Conservation (phyloP, 495 filamentous ascomycete species). For the Cercophora scortea region DNA sequence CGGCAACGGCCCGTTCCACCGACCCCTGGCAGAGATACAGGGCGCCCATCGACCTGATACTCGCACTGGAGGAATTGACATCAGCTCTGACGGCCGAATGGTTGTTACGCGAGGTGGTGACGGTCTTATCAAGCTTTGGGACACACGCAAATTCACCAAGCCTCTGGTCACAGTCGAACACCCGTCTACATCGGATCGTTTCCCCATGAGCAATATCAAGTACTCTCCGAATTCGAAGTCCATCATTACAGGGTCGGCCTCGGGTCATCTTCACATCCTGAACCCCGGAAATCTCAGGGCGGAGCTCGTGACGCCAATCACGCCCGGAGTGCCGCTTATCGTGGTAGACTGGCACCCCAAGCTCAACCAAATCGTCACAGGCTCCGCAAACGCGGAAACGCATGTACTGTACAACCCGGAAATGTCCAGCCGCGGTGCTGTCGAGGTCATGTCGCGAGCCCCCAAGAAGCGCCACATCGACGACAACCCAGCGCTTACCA, state of each 20-base stretch:
- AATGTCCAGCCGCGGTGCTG: slow-evolving; percentile 70
- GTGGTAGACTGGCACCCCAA: slow-evolving; percentile 86
- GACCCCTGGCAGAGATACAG: slow-evolving; percentile 77
- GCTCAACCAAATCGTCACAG: slow-evolving; percentile 92
- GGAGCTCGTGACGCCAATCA: slow-evolving; percentile 77
- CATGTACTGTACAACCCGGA: slow-evolving; percentile 86
- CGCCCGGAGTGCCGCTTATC: slow-evolving; percentile 72
- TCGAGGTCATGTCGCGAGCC: slow-evolving; percentile 85
- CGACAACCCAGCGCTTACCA: slow-evolving; percentile 79
- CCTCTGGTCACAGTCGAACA: slow-evolving; percentile 75
- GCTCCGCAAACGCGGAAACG: slow-evolving; percentile 80
- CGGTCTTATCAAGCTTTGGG: slow-evolving; percentile 80
- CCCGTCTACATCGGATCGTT: slow-evolving; percentile 73
- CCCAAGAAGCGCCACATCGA: slow-evolving; percentile 93
- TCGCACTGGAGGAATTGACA: slow-evolving; percentile 90
- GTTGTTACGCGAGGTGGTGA: slow-evolving; percentile 86
- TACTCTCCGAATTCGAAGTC: slow-evolving; percentile 77
- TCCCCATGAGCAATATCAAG: slow-evolving; percentile 74
- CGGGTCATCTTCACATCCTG: slow-evolving; percentile 84
- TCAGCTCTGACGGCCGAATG: slow-evolving; percentile 83
- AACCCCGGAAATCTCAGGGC: slow-evolving; percentile 82
- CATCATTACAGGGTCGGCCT: slow-evolving; percentile 81
- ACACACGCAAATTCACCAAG: slow-evolving; percentile 89
- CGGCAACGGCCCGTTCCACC: slow-evolving; percentile 78
- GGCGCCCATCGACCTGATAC: slow-evolving; percentile 78